Conservation (phyloP, 345 rosid species). For the Dimocarpus longan region DNA sequence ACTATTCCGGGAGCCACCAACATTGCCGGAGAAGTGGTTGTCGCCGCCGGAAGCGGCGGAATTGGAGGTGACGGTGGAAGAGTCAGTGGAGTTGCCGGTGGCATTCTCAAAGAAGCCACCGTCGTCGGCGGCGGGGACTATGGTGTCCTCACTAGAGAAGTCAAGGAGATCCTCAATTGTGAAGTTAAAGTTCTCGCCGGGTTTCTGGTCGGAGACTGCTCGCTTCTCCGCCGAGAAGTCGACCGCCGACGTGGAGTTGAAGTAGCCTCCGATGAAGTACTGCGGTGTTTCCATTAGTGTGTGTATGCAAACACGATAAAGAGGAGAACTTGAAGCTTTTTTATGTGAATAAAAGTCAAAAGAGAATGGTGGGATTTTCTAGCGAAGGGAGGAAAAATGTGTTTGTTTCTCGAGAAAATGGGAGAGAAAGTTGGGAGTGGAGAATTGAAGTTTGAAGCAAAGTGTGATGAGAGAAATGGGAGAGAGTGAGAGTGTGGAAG, state of each 20-base stretch:
- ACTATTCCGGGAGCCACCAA: slow-evolving; percentile 25
- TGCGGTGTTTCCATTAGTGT: slow-evolving; percentile 48
- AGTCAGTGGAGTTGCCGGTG: slow-evolving; percentile 42
- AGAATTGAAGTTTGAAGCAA: neutral
- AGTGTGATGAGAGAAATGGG: slow-evolving; percentile 1
- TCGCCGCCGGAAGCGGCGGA: slow-evolving; percentile 50
- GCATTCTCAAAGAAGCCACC: slow-evolving; percentile 42
- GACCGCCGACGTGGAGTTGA: slow-evolving; percentile 17
- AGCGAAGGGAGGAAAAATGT: neutral
- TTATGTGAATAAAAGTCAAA: neutral
- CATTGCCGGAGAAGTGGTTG: slow-evolving; percentile 21
- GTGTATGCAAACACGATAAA: neutral
- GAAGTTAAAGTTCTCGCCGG: slow-evolving; percentile 51
- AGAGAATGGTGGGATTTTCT: too few species aligned
- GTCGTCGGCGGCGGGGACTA: slow-evolving; percentile 27
- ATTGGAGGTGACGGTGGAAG: slow-evolving; percentile 52
- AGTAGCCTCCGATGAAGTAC: slow-evolving; percentile 38
- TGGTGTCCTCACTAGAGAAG: slow-evolving; percentile 61
- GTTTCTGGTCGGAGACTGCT: slow-evolving; percentile 31
- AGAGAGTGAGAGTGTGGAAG: slow-evolving; percentile 19
- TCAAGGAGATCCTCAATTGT: slow-evolving; percentile 69
- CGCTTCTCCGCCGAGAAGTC: slow-evolving; percentile 46
- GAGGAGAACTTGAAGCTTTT: neutral
- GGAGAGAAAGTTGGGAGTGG: slow-evolving; percentile 13
- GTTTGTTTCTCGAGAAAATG: neutral